Conservation (phyloP, 2,329 filamentous ascomycete genomes). For the Fusarium sp. region DNA sequence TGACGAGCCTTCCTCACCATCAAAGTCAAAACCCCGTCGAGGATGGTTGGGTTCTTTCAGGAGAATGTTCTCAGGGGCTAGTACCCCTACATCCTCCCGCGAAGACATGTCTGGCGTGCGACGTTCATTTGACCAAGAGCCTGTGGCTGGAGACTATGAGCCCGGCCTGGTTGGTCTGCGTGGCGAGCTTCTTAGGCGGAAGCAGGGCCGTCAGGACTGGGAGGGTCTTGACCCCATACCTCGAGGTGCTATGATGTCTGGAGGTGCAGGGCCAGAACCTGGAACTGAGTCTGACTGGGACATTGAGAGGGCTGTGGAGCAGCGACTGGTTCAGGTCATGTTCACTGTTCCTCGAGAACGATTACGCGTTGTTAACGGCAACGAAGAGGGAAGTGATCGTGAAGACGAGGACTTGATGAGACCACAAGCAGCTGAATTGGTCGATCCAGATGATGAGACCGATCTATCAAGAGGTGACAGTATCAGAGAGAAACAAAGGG, state of each 20-base stretch:
- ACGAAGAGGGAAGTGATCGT: constrained; percentile 53
- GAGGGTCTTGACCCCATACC: constrained; percentile 48
- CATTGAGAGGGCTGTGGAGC: constrained; percentile 77
- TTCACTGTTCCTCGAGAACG: constrained; percentile 92
- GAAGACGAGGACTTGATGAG: constrained; percentile 46
- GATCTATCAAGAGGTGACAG: constrained; percentile 22
- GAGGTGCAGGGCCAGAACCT: constrained; percentile 49
- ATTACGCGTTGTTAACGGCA: constrained; percentile 89
- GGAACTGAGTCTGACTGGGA: constrained; percentile 76
- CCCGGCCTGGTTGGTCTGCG: constrained; percentile 56
- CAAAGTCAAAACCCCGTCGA: constrained; percentile 66
- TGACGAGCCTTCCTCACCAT: constrained; percentile 63
- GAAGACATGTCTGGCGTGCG: constrained; percentile 47
- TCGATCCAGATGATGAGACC: constrained; percentile 53
- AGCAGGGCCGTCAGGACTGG: constrained; percentile 68
- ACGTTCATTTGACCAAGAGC: constrained; percentile 50
- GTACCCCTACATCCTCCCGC: constrained; percentile 42
- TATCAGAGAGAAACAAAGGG: constrained; percentile 23
- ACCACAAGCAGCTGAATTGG: constrained; percentile 54
- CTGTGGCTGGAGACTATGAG: constrained; percentile 57
- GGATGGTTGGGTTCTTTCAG: constrained; percentile 76
- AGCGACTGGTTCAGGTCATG: constrained; percentile 81
- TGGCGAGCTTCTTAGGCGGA: constrained; percentile 63
- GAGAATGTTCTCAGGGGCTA: constrained; percentile 67
- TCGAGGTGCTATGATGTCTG: constrained; percentile 41